Evolutionary conservation across 2,329 filamentous ascomycete genomes (phyloP).

Genomic region (Fusarium liriodendri): DNA sequence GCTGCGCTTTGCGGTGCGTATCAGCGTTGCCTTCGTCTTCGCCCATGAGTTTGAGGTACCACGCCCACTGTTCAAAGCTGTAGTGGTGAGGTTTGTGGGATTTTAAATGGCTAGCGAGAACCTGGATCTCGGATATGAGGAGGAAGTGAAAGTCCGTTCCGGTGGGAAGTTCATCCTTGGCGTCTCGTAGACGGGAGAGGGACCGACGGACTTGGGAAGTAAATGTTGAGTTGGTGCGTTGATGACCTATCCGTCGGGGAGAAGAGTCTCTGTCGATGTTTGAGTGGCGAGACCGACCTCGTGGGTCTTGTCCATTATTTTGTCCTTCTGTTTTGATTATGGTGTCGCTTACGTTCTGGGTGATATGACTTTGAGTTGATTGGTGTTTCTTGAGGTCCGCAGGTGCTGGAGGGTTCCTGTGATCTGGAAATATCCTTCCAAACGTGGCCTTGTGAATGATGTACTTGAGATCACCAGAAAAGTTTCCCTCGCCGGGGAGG

Average conservation of each 20-base stretch:
- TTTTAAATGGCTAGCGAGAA: constrained; percentile 71
- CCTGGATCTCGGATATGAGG: constrained; percentile 78
- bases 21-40: constrained; percentile 67
- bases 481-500: constrained; percentile 65
- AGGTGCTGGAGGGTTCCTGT: constrained; percentile 14
- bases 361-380: not conserved
- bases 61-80: constrained; percentile 86
- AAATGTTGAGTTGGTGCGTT: constrained; percentile 31
- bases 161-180: constrained; percentile 53
- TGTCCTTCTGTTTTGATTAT: constrained; percentile 23
- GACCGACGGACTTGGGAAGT: constrained; percentile 52
- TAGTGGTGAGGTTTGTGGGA: constrained; percentile 72
- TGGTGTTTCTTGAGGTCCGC: not conserved
- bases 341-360: not conserved
- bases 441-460: constrained; percentile 55
- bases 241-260: constrained; percentile 32
- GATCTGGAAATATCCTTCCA: constrained; percentile 53
- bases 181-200: constrained; percentile 49
- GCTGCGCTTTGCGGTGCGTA: constrained; percentile 58
- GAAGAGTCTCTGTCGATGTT: not conserved
- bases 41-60: constrained; percentile 83
- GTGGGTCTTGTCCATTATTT: not conserved
- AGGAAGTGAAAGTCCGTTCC: constrained; percentile 69
- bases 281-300: constrained; percentile 17
- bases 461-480: constrained; percentile 59